Evolutionary conservation across 495 filamentous ascomycete species (phyloP).

Genomic region (Opeltia flavorubescens): DNA sequence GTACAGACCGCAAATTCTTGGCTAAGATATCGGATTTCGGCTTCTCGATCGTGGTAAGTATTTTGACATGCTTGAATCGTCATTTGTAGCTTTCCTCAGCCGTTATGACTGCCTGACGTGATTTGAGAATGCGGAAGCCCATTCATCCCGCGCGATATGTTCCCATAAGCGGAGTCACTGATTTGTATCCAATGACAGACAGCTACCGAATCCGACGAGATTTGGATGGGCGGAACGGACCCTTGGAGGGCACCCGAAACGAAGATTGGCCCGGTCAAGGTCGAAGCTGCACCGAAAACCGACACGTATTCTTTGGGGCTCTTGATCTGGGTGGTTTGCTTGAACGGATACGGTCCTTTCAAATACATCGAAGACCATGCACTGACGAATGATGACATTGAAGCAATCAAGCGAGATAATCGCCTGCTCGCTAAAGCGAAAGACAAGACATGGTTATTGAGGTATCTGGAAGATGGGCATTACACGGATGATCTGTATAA

Average conservation of each 20-base stretch:
- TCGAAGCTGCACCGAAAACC: neutral
- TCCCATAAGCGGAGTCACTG: no score
- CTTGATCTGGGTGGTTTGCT: neutral
- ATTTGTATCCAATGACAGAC: no score
- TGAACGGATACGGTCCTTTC: neutral
- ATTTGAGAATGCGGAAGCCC: no score
- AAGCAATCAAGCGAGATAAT: neutral
- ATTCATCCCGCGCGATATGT: no score
- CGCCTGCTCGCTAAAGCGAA: neutral
- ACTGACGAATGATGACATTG: neutral
- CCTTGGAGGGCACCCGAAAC: conserved; percentile 6
- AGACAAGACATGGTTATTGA: conserved; percentile 1
- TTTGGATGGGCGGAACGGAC: conserved; percentile 7
- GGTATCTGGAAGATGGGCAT: neutral
- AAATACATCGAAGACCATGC: neutral
- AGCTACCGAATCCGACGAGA: neutral
- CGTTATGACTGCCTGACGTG: no score
- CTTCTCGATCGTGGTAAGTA: conserved; percentile 7
- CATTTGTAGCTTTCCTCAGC: no score
- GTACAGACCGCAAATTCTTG: neutral
- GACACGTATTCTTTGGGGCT: conserved; percentile 9
- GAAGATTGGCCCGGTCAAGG: conserved; percentile 1
- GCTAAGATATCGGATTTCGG: conserved; percentile 10
- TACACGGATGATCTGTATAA: neutral
- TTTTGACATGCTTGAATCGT: no score